A percentile compares a stretch with the other conserved stretches of the same genome.
Evolutionary conservation across 2,329 filamentous ascomycete species (phyloP).

Genomic region (Colletotrichum theobromicola): DNA sequence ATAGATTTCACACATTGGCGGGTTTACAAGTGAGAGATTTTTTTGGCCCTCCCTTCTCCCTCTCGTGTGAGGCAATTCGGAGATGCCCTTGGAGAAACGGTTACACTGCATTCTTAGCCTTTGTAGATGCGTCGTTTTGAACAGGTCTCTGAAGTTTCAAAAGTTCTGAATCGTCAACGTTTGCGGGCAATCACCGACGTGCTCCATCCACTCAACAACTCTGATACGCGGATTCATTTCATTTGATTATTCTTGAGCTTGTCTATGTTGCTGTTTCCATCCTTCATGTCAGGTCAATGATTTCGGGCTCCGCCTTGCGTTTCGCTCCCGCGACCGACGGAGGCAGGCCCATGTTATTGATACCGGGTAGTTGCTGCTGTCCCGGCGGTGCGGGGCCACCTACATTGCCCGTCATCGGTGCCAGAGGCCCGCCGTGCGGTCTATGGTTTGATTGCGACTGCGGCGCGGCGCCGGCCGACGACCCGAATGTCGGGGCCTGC

Average conservation of each 20-base stretch:
- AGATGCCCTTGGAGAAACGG: neutral
- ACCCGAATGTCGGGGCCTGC: neutral
- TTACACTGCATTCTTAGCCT: neutral
- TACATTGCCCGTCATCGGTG: neutral
- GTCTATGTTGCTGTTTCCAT: neutral
- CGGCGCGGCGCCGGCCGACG: neutral
- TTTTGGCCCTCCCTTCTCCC: neutral
- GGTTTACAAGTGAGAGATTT: neutral
- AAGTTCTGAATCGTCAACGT: neutral
- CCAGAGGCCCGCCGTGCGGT: neutral
- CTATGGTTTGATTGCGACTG: neutral
- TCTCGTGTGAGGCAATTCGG: neutral
- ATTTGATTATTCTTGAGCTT: neutral
- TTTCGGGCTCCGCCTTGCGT: conserved; percentile 9
- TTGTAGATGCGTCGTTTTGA: neutral
- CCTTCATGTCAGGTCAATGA: conserved; percentile 5
- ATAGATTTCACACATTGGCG: neutral
- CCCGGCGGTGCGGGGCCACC: neutral
- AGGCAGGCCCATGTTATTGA: neutral
- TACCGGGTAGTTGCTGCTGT: neutral
- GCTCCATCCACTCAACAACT: neutral
- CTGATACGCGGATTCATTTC: neutral
- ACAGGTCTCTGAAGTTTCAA: neutral
- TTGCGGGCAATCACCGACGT: neutral
- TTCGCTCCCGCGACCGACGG: neutral